Conservation (phyloP, 345 rosid genomes). For the Eucalyptus erythrocorys region DNA sequence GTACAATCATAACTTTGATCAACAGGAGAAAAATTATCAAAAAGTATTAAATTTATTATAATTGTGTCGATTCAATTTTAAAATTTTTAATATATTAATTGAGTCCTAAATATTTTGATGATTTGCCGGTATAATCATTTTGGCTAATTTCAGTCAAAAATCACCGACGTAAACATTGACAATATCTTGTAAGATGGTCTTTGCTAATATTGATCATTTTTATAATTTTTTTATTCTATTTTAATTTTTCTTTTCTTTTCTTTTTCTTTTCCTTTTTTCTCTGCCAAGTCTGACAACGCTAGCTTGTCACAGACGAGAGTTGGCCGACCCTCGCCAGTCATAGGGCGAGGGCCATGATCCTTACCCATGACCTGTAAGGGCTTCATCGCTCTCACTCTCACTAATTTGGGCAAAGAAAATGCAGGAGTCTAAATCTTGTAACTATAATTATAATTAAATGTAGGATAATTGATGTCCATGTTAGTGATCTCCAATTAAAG, state of each 20-base stretch:
- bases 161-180: fast-evolving
- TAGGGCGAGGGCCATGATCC: background rate
- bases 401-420: background rate
- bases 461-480: fast-evolving
- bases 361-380: fast-evolving
- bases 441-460: too few species aligned
- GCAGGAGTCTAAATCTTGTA: background rate
- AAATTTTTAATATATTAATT: fast-evolving
- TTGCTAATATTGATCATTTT: too few species aligned
- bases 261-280: background rate
- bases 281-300: background rate
- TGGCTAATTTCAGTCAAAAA: fast-evolving
- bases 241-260: too few species aligned
- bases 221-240: too few species aligned
- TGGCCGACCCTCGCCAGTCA: background rate
- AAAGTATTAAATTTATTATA: too few species aligned
- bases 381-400: background rate
- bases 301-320: fast-evolving
- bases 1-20: background rate
- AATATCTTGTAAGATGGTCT: too few species aligned
- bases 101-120: fast-evolving
- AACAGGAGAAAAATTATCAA: background rate
- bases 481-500: fast-evolving
- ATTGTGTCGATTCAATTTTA: fast-evolving
- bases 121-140: fast-evolving